Base-by-base conservation (phyloP, 345 rosid species). In the Moringa oleifera region DNA sequence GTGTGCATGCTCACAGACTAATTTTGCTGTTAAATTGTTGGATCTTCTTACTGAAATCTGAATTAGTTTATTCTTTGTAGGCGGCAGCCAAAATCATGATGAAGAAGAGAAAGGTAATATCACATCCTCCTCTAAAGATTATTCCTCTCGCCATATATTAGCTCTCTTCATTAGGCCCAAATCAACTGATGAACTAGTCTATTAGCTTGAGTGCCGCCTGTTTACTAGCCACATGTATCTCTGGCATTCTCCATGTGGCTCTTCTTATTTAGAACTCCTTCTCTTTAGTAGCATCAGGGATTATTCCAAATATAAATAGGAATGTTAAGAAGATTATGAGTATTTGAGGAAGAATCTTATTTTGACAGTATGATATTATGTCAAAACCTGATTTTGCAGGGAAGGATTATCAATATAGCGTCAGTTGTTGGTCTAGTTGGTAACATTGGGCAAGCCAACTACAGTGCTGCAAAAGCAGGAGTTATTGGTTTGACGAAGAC, bases 391-490 rank as follows among this genome's bases (percentile, higher is more conserved):
- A 22, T 61, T 7, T 58, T 80, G 62, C 78, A 94, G 97, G 99
- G 97, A 73, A 86, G 87, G 73, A 81, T 90, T 61, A 71, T 90
- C 71, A 94, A 94, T 55, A 82, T 94, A 65, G 83, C 97, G 11
- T 94, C 97, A 51, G 99, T 90, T 53, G 96, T 88, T 66, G 97
- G 99, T 75, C 84, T 94, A 72, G 82, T 88, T 68, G 97, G 97
- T 68, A 94, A 94, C n/a, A 65, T 55, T 22, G 99, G 99, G 25
- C 99, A 94, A 84, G 96, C 97, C 68, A 94, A 94, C 83, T 94
- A 90, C 67, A 87, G 93, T 72, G 99, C 99, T 28, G 95, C 99
- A 20, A 94, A 94, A 79, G 99, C 93, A 21, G 97, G 99, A 71
- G 99, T 94, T 68, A 94, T 94, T 79, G 88, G 95, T 49, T 59